Evolutionary conservation across 352 stramenopile genomes (phyloP).

Genomic region (Globisporangium alternatum): DNA sequence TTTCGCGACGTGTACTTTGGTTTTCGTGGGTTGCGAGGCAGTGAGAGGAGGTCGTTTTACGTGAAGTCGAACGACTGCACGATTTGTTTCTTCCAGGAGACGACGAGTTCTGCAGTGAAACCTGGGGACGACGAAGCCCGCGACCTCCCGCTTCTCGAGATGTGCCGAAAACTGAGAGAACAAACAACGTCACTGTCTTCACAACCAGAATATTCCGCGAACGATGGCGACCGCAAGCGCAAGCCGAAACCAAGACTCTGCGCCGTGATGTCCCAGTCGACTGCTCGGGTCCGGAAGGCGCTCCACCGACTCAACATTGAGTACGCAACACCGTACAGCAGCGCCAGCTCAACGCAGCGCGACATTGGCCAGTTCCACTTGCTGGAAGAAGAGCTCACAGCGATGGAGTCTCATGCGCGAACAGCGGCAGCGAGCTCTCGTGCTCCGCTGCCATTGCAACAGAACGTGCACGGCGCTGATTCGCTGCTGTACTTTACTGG

Average conservation of each 20-base stretch:
- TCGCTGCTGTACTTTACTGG: slow-evolving; percentile 64
- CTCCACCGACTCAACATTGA: slow-evolving; percentile 58
- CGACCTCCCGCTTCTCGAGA: slow-evolving; percentile 24
- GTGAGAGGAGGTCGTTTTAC: slow-evolving; percentile 35
- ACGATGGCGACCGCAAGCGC: background rate
- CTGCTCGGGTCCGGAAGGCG: slow-evolving; percentile 53
- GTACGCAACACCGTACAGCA: slow-evolving; percentile 60
- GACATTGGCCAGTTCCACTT: slow-evolving; percentile 46
- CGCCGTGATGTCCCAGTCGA: slow-evolving; percentile 72
- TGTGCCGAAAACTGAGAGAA: slow-evolving; percentile 30
- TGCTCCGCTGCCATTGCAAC: slow-evolving; percentile 18
- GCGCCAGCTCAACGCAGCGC: slow-evolving; percentile 30
- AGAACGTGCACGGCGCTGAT: slow-evolving; percentile 50
- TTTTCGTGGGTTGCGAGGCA: slow-evolving; percentile 28
- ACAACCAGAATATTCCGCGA: background rate
- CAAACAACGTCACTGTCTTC: slow-evolving; percentile 1
- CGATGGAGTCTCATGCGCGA: slow-evolving; percentile 16
- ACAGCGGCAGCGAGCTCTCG: slow-evolving; percentile 3
- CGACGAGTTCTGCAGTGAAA: background rate
- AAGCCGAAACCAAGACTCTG: slow-evolving; percentile 23
- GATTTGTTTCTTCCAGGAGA: slow-evolving; percentile 49
- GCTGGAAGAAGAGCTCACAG: slow-evolving; percentile 40
- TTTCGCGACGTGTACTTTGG: slow-evolving; percentile 70
- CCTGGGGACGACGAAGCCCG: background rate
- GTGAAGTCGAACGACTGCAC: slow-evolving; percentile 62